Percentiles rank a stretch among this genome's conserved stretches.
Conservation (phyloP, 164 flowering plant genomes). For the Macadamia integrifolia region DNA sequence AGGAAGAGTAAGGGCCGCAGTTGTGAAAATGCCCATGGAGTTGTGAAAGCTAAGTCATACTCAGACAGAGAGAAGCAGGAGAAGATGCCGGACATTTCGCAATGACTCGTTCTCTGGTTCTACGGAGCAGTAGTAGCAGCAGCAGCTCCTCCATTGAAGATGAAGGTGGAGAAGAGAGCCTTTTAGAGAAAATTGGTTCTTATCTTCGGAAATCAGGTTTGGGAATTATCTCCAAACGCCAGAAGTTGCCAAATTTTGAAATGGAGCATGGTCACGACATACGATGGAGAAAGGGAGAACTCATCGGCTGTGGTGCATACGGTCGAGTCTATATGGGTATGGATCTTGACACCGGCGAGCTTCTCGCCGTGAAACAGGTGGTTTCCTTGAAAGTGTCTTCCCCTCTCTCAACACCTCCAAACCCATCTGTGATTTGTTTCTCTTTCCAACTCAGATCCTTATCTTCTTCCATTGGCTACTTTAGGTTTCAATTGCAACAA, state of each 20-base stretch:
- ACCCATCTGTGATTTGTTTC: background rate
- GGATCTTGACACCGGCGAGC: constrained; percentile 97
- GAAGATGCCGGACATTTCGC: constrained; percentile 69
- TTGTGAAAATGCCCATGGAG: background rate
- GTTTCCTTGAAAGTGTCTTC: background rate
- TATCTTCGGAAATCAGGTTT: constrained; percentile 69
- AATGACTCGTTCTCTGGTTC: constrained; percentile 79
- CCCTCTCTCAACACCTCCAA: background rate
- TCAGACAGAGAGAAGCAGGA: background rate
- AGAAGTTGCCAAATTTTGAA: constrained; percentile 28
- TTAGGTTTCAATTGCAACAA: constrained; percentile 53
- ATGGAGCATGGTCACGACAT: constrained; percentile 36
- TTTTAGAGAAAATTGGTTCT: constrained; percentile 67
- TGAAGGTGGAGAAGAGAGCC: constrained; percentile 28
- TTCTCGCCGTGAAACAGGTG: constrained; percentile 93
- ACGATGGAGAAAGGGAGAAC: constrained; percentile 90
- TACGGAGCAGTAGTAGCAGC: constrained; percentile 36
- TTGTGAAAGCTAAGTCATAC: background rate
- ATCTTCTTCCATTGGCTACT: constrained; percentile 4
- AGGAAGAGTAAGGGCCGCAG: no score
- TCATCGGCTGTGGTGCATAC: constrained; percentile 95
- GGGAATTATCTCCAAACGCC: constrained; percentile 53
- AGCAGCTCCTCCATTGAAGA: constrained; percentile 8
- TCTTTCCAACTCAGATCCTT: background rate
- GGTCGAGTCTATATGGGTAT: constrained; percentile 97